Percentiles rank a stretch among this genome's conserved stretches.
Evolutionary conservation across 2,329 filamentous ascomycete genomes (phyloP).

Genomic region (Chaetomium olivaceum): DNA sequence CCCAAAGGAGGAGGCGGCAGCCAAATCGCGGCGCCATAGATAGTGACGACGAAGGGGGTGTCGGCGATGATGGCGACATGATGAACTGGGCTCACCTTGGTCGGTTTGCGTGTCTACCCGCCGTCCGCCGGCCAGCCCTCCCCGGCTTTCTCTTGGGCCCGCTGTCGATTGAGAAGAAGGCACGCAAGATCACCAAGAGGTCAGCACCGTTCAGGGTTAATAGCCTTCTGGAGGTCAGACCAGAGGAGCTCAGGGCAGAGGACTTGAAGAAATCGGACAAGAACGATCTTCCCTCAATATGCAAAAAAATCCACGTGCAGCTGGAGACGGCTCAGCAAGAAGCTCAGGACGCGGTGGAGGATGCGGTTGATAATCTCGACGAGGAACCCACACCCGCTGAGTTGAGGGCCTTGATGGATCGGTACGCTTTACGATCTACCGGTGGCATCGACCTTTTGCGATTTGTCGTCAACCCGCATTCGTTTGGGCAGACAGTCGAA

Average conservation of each 20-base stretch:
- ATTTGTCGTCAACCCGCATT: conserved; percentile 85
- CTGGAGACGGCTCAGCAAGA: conserved; percentile 54
- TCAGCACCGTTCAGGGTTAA: conserved; percentile 69
- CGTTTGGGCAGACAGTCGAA: conserved; percentile 92
- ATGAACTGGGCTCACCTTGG: conserved; percentile 88
- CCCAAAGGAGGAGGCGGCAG: conserved; percentile 49
- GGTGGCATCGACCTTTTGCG: conserved; percentile 77
- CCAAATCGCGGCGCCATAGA: conserved; percentile 42
- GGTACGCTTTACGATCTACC: conserved; percentile 64
- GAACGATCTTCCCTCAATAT: conserved; percentile 76
- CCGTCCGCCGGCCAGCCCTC: conserved; percentile 72
- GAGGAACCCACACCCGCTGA: conserved; percentile 51
- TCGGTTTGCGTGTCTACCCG: conserved; percentile 70
- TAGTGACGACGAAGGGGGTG: conserved; percentile 64
- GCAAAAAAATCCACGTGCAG: conserved; percentile 68
- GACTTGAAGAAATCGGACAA: conserved; percentile 77
- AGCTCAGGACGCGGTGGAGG: conserved; percentile 49
- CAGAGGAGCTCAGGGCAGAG: conserved; percentile 72
- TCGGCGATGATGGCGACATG: conserved; percentile 70
- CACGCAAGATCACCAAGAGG: conserved; percentile 68
- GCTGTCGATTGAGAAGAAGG: conserved; percentile 83
- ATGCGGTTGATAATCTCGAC: conserved; percentile 40
- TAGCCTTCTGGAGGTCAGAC: conserved; percentile 68
- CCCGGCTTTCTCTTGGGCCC: conserved; percentile 86
- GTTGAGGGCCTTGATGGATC: conserved; percentile 58